Base-by-base conservation (phyloP, 148 eudicot species). In the Nepenthes gracilis region DNA sequence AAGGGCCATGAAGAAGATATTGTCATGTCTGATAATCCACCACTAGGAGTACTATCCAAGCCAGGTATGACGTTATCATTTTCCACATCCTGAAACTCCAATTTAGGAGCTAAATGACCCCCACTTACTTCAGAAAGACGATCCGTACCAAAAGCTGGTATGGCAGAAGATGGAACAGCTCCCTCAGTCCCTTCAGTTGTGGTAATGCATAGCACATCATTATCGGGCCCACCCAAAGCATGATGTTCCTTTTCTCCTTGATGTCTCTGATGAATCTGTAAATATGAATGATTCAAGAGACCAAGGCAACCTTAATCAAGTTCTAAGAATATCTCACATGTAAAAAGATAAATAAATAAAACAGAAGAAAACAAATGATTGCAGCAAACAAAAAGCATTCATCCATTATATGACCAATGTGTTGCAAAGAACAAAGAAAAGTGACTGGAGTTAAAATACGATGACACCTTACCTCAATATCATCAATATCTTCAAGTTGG, bases 11-110 rank as follows among this genome's bases (percentile, higher is more conserved):
- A 65, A 36, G 80, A 69, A 55, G 73, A 63, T 62, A 68, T 64
- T 32, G 51, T 57, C 59, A 70, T 61, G 56, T 81, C 83, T 37
- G 71, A 70, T 48, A 74, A 66, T 63, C 70, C 79, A 55, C 74
- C 80, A 65, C 71, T 68, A 61, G 59, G 77, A 73, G 70, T 67
- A 61, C 82, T 58, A 57, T 81, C 83, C 70, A 93, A 78, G 71
- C 99, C 99, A 61, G 99, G 99, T 71, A 93, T 93, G 62, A 63
- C 84, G 62, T 73, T 71, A 59, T 67, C 86, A 66, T 70, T 67
- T 57, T 70, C 88, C 59, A 66, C 66, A 70, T 75, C 91, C 70
- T 72, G 77, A 54, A 72, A 74, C 58, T 80, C 84, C 52, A 75
- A 70, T 35, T 68, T 63, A 47, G 65, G 64, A 60, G 59, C 76